A percentile compares a stretch with the other conserved stretches of the same genome.
Evolutionary conservation across 331 rosid species (phyloP).

Genomic region (Rosa hybrid): DNA sequence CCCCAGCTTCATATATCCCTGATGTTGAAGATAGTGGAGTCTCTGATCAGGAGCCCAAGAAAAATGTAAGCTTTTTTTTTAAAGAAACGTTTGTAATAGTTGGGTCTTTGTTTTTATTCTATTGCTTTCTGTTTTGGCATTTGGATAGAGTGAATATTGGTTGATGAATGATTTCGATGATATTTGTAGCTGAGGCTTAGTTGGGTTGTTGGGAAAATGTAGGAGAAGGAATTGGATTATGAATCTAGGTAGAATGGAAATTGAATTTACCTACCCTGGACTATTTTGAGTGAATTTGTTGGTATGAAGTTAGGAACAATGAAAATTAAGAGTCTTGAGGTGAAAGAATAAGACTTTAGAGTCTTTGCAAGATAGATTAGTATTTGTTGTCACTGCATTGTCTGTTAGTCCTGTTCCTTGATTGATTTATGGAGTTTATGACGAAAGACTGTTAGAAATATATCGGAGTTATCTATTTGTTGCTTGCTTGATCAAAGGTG

Average conservation of each 20-base stretch:
- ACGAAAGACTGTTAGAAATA: neutral
- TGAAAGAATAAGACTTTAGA: neutral
- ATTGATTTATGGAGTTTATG: neutral
- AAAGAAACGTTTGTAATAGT: neutral
- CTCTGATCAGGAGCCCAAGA: slow-evolving; percentile 38
- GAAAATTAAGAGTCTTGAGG: neutral
- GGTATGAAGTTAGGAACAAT: neutral
- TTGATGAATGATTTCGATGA: neutral
- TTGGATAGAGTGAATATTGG: neutral
- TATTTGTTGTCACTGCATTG: neutral
- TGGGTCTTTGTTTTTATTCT: neutral
- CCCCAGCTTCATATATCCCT: slow-evolving; percentile 77
- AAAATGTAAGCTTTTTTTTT: slow-evolving; percentile 48
- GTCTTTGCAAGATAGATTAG: neutral
- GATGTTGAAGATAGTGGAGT: slow-evolving; percentile 57
- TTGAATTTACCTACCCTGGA: neutral
- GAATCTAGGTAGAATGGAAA: neutral
- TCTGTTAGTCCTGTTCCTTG: neutral
- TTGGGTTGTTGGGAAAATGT: neutral
- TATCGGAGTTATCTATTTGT: neutral
- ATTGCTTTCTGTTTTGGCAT: slow-evolving; percentile 16
- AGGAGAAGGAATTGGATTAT: neutral
- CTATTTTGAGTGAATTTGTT: neutral
- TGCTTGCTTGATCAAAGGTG: neutral
- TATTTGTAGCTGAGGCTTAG: neutral